Percentiles rank a stretch among this genome's conserved stretches.
Conservation (phyloP, 108 stramenopile genomes). For the Conticribra weissflogii region DNA sequence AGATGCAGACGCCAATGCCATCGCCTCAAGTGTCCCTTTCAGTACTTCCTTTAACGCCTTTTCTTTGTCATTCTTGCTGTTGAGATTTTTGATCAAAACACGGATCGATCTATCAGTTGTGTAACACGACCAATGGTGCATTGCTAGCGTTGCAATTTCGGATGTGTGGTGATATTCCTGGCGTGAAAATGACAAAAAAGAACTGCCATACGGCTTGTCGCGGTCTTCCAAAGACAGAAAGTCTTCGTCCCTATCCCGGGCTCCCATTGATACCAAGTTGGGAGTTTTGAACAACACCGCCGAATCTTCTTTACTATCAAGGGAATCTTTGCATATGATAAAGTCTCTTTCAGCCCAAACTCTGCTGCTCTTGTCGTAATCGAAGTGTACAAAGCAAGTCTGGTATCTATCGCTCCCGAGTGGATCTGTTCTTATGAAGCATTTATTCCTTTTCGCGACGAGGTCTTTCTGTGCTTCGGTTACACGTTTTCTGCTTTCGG, state of each 20-base stretch:
- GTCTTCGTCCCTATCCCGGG: constrained; percentile 69
- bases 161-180: constrained; percentile 81
- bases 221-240: constrained; percentile 48
- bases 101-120: constrained; percentile 74
- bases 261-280: constrained; percentile 52
- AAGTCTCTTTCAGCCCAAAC: constrained; percentile 79
- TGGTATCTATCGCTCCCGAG: constrained; percentile 76
- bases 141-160: constrained; percentile 50
- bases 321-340: constrained; percentile 30
- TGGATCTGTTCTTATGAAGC: constrained; percentile 81
- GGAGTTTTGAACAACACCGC: constrained; percentile 41
- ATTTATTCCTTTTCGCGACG: constrained; percentile 80
- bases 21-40: constrained; percentile 76
- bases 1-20: constrained; percentile 35
- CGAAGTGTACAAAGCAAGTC: constrained; percentile 78
- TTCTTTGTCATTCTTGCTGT: constrained; percentile 67
- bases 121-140: constrained; percentile 78
- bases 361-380: constrained; percentile 70
- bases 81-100: constrained; percentile 71
- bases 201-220: constrained; percentile 27
- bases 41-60: constrained; percentile 66
- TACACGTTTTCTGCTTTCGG: constrained; percentile 78
- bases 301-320: constrained; percentile 28
- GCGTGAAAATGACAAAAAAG: constrained; percentile 61
- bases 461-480: constrained; percentile 87